Percentiles rank a stretch among this genome's conserved stretches.
Evolutionary conservation across 495 filamentous ascomycete genomes (phyloP).

Genomic region (Hypoxylon intermedium): DNA sequence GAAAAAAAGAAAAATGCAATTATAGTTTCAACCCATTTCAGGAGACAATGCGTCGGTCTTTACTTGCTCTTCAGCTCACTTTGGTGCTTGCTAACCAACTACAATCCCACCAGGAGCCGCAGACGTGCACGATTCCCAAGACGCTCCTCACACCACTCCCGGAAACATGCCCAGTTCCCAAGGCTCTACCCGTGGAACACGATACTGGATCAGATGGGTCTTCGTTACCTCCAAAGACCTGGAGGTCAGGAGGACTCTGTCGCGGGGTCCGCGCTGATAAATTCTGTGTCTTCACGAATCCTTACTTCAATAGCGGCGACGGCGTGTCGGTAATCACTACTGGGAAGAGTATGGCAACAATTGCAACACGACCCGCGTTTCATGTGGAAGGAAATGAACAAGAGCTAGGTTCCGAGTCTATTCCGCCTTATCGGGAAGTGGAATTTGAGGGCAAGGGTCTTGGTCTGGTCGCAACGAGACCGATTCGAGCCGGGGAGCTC

Average conservation of each 20-base stretch:
- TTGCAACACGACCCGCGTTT: conserved; percentile 24
- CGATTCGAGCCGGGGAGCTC: conserved; percentile 37
- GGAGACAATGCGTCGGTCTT: conserved; percentile 1
- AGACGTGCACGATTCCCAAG: conserved; percentile 7
- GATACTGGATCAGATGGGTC: background rate
- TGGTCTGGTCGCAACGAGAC: conserved; percentile 42
- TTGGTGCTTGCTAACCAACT: conserved; percentile 1
- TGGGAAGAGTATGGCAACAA: conserved; percentile 23
- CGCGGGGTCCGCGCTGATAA: conserved; percentile 24
- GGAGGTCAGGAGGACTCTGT: conserved; percentile 19
- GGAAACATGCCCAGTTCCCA: conserved; percentile 1
- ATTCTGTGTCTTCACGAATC: conserved; percentile 42
- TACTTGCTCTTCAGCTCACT: conserved; percentile 1
- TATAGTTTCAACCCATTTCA: background rate
- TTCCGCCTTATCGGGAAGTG: conserved; percentile 30
- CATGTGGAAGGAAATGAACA: background rate
- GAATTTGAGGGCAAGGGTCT: conserved; percentile 41
- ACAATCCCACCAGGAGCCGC: background rate
- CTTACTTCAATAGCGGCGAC: conserved; percentile 37
- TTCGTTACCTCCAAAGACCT: conserved; percentile 1
- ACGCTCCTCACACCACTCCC: background rate
- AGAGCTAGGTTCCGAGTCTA: background rate
- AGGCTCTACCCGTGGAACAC: background rate
- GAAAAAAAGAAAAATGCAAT: background rate
- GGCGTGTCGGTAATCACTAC: conserved; percentile 49